Evolutionary conservation across 2,329 filamentous ascomycete genomes (phyloP).

Genomic region (Neofusicoccum sp.): DNA sequence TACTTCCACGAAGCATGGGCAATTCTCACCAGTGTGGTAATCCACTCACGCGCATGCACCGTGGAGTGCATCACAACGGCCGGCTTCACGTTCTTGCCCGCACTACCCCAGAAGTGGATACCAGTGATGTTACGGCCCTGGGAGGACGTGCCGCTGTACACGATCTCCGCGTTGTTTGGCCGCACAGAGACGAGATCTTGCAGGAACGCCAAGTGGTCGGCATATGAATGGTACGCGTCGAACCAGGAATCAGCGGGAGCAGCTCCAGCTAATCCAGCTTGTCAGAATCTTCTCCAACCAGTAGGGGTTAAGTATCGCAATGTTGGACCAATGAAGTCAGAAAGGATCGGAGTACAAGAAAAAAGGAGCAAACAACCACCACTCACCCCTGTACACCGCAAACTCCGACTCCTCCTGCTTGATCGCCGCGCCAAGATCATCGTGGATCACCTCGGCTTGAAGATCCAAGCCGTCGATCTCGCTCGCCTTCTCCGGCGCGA

Average conservation of each 20-base stretch:
- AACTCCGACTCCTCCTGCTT: slow-evolving; percentile 30
- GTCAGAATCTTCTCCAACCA: neutral
- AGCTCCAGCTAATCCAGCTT: slow-evolving; percentile 3
- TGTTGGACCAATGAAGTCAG: slow-evolving; percentile 7
- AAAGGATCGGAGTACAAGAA: neutral
- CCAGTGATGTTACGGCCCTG: slow-evolving; percentile 34
- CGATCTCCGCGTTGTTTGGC: slow-evolving; percentile 33
- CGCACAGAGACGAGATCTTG: slow-evolving; percentile 33
- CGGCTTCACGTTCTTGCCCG: slow-evolving; percentile 37
- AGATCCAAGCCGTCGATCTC: slow-evolving; percentile 29
- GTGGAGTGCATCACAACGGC: slow-evolving; percentile 40
- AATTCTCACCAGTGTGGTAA: slow-evolving; percentile 30
- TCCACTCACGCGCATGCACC: slow-evolving; percentile 40
- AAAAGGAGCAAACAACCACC: neutral
- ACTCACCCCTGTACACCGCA: slow-evolving; percentile 29
- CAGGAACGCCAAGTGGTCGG: slow-evolving; percentile 35
- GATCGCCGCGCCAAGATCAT: slow-evolving; percentile 35
- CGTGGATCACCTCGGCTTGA: slow-evolving; percentile 30
- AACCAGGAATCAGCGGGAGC: slow-evolving; percentile 37
- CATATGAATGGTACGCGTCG: slow-evolving; percentile 36
- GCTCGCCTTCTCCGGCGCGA: slow-evolving; percentile 33
- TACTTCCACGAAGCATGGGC: neutral
- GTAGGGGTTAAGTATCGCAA: too few relatives aligned
- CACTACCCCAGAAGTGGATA: slow-evolving; percentile 39
- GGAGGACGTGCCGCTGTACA: slow-evolving; percentile 33